Percentiles rank a stretch among this genome's conserved stretches.
These are phyloP conservation scores for Parachlorella kessleri DNA, from an alignment of 139 green algal genomes.

Conservation along the genomic window DNA sequence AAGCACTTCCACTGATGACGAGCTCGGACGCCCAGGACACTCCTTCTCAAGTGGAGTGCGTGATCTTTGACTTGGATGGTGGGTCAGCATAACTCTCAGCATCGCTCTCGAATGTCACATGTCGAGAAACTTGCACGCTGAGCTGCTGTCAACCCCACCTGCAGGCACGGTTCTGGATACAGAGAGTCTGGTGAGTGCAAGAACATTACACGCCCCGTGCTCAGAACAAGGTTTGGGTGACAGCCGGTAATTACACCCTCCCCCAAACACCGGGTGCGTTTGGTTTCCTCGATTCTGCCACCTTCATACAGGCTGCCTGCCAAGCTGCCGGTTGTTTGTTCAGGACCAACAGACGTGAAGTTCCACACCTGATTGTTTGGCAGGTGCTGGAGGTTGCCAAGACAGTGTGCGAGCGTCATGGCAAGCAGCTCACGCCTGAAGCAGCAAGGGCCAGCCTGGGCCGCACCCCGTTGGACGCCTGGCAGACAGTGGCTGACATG, in stretches of 20 bases:
- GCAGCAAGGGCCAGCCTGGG: slow-evolving; percentile 49
- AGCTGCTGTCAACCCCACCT: background rate
- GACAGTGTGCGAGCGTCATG: slow-evolving; percentile 55
- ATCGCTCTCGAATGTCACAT: background rate
- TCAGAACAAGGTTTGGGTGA: too few relatives aligned
- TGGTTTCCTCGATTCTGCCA: too few relatives aligned
- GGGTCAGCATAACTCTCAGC: background rate
- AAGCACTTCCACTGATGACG: background rate
- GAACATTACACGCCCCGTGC: too few relatives aligned
- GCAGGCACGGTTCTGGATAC: slow-evolving; percentile 35
- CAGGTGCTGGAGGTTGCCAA: slow-evolving; percentile 54
- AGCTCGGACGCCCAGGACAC: background rate
- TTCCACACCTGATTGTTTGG: too few relatives aligned
- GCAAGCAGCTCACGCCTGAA: slow-evolving; percentile 51
- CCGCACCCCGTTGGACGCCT: slow-evolving; percentile 77
- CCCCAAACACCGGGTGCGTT: too few relatives aligned
- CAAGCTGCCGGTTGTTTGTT: too few relatives aligned
- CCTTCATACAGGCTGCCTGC: too few relatives aligned
- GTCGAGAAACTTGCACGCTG: background rate
- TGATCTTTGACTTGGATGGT: slow-evolving; percentile 89
- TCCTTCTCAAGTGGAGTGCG: background rate
- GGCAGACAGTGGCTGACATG: slow-evolving; percentile 50
- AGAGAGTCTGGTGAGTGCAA: slow-evolving; percentile 74
- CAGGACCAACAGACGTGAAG: too few relatives aligned
- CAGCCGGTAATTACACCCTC: too few relatives aligned